These are phyloP conservation scores for Boletus edulis DNA, from an alignment of 768 basidiomycete genomes.

Conservation along the genomic window DNA sequence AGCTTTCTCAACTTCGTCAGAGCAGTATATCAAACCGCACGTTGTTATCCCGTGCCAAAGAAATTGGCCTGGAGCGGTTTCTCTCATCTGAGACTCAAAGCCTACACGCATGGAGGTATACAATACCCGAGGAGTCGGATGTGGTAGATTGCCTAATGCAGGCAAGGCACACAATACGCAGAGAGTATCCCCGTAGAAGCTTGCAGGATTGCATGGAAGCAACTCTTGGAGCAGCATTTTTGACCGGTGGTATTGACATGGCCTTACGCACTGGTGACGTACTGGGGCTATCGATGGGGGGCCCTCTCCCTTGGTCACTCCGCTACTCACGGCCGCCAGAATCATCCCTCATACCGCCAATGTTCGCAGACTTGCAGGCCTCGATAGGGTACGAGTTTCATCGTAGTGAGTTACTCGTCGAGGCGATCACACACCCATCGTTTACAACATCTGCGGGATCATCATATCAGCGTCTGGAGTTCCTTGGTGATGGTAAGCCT, in stretches of 20 bases:
- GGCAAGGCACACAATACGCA: conserved; percentile 32
- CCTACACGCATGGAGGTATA: conserved; percentile 58
- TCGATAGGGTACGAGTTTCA: conserved; percentile 69
- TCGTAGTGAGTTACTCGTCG: conserved; percentile 58
- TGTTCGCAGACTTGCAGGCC: conserved; percentile 58
- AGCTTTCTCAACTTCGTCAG: conserved; percentile 64
- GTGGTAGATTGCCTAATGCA: conserved; percentile 28
- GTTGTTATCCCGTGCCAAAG: conserved; percentile 64
- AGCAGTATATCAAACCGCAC: conserved; percentile 68
- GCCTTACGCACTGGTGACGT: conserved; percentile 62
- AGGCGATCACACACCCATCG: conserved; percentile 87
- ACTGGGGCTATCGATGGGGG: conserved; percentile 74
- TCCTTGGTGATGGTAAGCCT: conserved; percentile 80
- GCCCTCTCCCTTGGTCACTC: conserved; percentile 61
- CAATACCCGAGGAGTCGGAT: conserved; percentile 38
- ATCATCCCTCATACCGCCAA: conserved; percentile 36
- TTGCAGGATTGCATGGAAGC: conserved; percentile 91
- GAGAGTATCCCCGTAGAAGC: conserved; percentile 62
- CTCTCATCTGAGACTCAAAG: conserved; percentile 58
- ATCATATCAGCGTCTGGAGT: conserved; percentile 86
- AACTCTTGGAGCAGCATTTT: conserved; percentile 71
- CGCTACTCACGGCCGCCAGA: conserved; percentile 44
- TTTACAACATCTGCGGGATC: conserved; percentile 51
- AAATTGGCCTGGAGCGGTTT: conserved; percentile 59
- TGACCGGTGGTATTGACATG: conserved; percentile 68